phyloP scores from a whole-genome alignment of 805 yeast genomes.

The Metschnikowia drakensbergensis region DNA sequence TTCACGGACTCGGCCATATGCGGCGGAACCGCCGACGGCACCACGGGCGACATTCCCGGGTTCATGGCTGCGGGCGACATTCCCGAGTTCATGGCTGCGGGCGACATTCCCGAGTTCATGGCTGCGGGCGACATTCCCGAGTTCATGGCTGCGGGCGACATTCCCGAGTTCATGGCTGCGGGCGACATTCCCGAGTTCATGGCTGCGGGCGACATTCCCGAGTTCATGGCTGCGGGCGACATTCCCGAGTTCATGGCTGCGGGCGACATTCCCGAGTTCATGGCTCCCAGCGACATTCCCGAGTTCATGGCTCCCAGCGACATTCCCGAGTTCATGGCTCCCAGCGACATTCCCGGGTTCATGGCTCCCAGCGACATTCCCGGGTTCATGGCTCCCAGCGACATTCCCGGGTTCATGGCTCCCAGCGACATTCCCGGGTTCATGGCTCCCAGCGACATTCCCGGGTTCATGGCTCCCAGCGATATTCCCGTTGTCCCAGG shows the following conservation, averaged over 20 bases:
- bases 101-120: too few relatives aligned
- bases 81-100: neutral
- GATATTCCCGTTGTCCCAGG: neutral
- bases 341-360: neutral
- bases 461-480: neutral
- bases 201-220: neutral
- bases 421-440: neutral
- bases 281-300: neutral
- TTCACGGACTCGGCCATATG: constrained; percentile 4
- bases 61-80: neutral
- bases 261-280: neutral
- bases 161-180: too few relatives aligned
- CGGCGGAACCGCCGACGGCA: neutral
- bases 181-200: too few relatives aligned
- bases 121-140: too few relatives aligned
- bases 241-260: too few relatives aligned
- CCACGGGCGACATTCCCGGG: neutral
- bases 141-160: too few relatives aligned
- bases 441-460: neutral
- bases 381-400: neutral
- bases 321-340: neutral
- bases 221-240: neutral
- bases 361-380: neutral
- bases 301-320: neutral
- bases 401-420: neutral